Percentiles rank a stretch among this genome's conserved stretches.
These are phyloP conservation scores for Vanrija humicola DNA, from an alignment of 1,284 basidiomycete genomes.

Conservation along the genomic window DNA sequence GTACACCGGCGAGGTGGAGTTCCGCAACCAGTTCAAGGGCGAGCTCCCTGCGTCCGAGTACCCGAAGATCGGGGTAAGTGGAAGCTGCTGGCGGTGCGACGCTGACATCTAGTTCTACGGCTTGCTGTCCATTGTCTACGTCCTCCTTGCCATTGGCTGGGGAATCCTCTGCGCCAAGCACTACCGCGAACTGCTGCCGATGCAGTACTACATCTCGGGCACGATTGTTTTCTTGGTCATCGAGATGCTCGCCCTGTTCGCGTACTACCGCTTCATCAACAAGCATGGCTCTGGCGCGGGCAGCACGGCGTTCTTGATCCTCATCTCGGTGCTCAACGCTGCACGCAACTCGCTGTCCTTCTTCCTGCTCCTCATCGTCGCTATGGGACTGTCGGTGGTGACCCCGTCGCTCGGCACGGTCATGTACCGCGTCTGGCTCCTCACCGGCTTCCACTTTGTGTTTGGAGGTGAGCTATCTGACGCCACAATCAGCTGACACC, in stretches of 20 bases:
- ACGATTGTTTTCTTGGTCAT: constrained; percentile 83
- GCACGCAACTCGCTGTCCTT: constrained; percentile 87
- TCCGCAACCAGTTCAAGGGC: constrained; percentile 84
- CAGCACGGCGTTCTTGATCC: constrained; percentile 76
- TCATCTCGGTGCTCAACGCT: constrained; percentile 82
- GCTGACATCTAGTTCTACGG: constrained; percentile 71
- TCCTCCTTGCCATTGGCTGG: constrained; percentile 68
- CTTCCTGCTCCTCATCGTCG: constrained; percentile 90
- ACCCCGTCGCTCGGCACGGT: constrained; percentile 46
- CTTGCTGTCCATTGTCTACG: constrained; percentile 72
- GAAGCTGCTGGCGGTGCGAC: neutral
- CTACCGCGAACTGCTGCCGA: constrained; percentile 66
- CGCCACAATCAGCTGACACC: no score
- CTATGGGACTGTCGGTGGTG: constrained; percentile 76
- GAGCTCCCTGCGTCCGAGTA: constrained; percentile 89
- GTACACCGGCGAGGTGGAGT: constrained; percentile 76
- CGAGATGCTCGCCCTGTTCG: constrained; percentile 83
- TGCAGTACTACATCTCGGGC: constrained; percentile 88
- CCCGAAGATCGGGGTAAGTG: constrained; percentile 88
- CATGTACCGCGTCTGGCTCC: constrained; percentile 45
- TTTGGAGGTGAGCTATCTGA: constrained; percentile 68
- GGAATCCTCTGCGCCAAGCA: constrained; percentile 78
- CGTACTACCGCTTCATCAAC: constrained; percentile 67
- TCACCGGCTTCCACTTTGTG: constrained; percentile 66
- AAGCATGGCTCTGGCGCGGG: constrained; percentile 72